Evolutionary conservation across 2,329 filamentous ascomycete genomes (phyloP).

Genomic region (Ceratocystis cacaofunesta): DNA sequence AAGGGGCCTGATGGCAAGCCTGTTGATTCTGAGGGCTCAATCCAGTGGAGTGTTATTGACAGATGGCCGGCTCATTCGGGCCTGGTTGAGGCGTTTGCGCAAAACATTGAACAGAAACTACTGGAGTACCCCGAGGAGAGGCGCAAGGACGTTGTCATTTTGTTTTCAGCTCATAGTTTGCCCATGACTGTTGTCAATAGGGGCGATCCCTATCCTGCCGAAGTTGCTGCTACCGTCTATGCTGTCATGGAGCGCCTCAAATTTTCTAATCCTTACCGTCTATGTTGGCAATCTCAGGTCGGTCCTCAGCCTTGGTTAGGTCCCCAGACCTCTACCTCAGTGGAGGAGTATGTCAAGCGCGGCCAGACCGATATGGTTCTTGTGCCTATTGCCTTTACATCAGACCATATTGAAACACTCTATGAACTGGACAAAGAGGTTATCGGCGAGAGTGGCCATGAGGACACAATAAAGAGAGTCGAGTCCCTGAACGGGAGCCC

Average conservation of each 20-base stretch:
- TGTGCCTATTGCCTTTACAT: constrained; percentile 93
- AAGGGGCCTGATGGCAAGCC: constrained; percentile 34
- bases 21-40: constrained; percentile 42
- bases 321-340: constrained; percentile 78
- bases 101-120: constrained; percentile 78
- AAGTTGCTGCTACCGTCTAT: constrained; percentile 90
- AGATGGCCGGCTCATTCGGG: constrained; percentile 89
- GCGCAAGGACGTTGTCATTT: constrained; percentile 63
- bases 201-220: constrained; percentile 85
- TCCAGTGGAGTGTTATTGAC: constrained; percentile 95
- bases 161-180: constrained; percentile 91
- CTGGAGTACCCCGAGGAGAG: constrained; percentile 69
- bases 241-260: constrained; percentile 88
- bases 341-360: constrained; percentile 76
- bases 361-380: constrained; percentile 83
- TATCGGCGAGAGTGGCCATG: constrained; percentile 68
- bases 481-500: constrained; percentile 86
- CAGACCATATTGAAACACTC: constrained; percentile 96
- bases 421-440: constrained; percentile 91
- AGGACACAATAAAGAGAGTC: constrained; percentile 71
- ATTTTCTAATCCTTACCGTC: constrained; percentile 77
- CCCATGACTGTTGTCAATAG: constrained; percentile 97
- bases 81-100: constrained; percentile 79
- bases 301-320: constrained; percentile 91
- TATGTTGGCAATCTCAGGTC: constrained; percentile 97